Evolutionary conservation across 352 stramenopile species (phyloP), one percentile per base, ranked within the genome.

Genomic region (Lagenidium giganteum): DNA sequence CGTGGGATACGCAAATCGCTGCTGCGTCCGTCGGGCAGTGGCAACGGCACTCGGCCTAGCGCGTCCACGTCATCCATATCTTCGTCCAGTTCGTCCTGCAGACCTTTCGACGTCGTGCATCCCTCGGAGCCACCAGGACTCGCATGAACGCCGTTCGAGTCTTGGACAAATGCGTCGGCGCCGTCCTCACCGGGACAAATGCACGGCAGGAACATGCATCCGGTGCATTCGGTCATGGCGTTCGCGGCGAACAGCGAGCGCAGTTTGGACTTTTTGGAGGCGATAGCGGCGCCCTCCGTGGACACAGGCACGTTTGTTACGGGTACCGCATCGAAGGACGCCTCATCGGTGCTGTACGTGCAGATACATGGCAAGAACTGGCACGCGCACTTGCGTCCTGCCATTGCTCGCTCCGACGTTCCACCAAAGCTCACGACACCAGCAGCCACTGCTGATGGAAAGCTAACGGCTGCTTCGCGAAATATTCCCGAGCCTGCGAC

Each of bases 161-260:
- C 56, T 21, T 80, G 32, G 3, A 33, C 12, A 38, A 21, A 11
- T 9, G 30, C 17, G 27, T 18, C 21, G n/a, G 22, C 18, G 0
- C 81, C 68, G n/a, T 87, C 71, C 24, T 84, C 67, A 9, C 47
- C 53, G 31, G 77, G 77, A 32, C 77, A 90, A 55, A 90, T 90
- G 44, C 77, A 90, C 24, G 77, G 77, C 41, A 90, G 45, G 42
- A 90, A 73, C 77, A 87, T 85, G 51, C 77, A 90, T 48, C 55
- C 74, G 50, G 65, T 57, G 44, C 77, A 90, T 49, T 80, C 60
- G 22, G 54, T 62, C 16, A 70, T 82, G 31, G 74, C 71, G 31
- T 84, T 66, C 16, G 60, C 65, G 2, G 65, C 67, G 26, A 87
- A 68, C 22, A 90, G 56, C 31, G 54, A 59, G 36, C 68, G 71